Percentiles rank a stretch among this genome's conserved stretches.
These are phyloP conservation scores for Curvularia verruculosa DNA, from an alignment of 2,329 filamentous ascomycete genomes.

Conservation along the genomic window DNA sequence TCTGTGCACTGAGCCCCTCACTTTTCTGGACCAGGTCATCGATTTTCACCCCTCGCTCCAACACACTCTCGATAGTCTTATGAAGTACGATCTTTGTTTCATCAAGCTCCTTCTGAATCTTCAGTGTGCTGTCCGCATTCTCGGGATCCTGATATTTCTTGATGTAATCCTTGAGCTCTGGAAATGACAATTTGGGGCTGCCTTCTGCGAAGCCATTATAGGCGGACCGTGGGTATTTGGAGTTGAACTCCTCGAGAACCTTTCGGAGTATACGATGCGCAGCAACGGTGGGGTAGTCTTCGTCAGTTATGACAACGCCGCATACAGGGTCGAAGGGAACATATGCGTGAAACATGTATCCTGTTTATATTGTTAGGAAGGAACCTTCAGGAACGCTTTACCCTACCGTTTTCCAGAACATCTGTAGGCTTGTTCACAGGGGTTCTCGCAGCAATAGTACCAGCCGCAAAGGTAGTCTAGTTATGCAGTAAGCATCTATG, in stretches of 20 bases:
- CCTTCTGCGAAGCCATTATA: conserved; percentile 59
- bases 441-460: conserved; percentile 86
- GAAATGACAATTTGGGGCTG: conserved; percentile 63
- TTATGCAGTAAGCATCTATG: conserved; percentile 23
- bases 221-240: conserved; percentile 72
- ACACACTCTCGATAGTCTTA: conserved; percentile 89
- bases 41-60: conserved; percentile 95
- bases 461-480: conserved; percentile 82
- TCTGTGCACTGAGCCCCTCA: conserved; percentile 85
- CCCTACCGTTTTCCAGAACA: conserved; percentile 74
- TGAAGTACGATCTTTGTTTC: conserved; percentile 97
- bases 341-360: conserved; percentile 65
- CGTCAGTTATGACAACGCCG: conserved; percentile 56
- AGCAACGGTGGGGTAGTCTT: conserved; percentile 68
- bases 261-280: conserved; percentile 88
- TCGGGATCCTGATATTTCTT: conserved; percentile 82
- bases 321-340: conserved; percentile 55
- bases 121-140: conserved; percentile 89
- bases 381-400: not conserved
- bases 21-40: conserved; percentile 93
- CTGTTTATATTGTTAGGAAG: conserved; percentile 41
- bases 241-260: conserved; percentile 84
- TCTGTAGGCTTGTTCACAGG: conserved; percentile 81
- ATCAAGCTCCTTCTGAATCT: conserved; percentile 95
- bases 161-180: conserved; percentile 80